Evolutionary conservation across 2,329 filamentous ascomycete species (phyloP), one percentile per base, ranked within the genome.

Genomic region (Talaromyces verruculosus): DNA sequence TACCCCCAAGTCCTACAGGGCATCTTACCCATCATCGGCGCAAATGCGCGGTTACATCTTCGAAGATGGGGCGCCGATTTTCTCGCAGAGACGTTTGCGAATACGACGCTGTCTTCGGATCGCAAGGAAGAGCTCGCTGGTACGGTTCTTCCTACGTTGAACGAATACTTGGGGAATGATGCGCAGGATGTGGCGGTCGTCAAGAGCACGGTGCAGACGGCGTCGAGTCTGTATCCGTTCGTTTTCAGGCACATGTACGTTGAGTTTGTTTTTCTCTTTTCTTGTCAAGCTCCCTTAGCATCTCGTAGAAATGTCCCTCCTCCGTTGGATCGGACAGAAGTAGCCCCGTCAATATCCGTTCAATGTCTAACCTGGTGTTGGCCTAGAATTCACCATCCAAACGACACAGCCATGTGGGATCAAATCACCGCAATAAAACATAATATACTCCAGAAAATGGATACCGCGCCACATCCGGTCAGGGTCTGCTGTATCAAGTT

Each of bases 401-500:
- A 91, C 80, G 92, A 98, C 75, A 84, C 83, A 47, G 84, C 89
- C 66, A 88, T 90, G 55, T 99, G 95, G 95, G 90, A 95, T 75
- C 88, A 89, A 69, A 96, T 98, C 87, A 85, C 88, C 63, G 86
- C 88, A 11, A 94, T 98, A 79, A 99, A 99, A 82, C 88, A 91
- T 64, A 91, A 89, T 72, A 95, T 99, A 71, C 79, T 99, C 67
- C 88, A 87, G 67, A 88, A 95, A 73, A 97, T 96, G 94, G 94
- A 97, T 72, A 86, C 84, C 51, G 89, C 91, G 19, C 82, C 87
- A 15, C 85, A 89, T 13, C 90, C 92, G 2, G 87, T 98, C 69
- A 89, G 89, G 72, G 89, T 98, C 77, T 96, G 93, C 83, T 98
- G 95, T 81, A 90, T 98, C 84, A 99, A 99, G 79, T 99, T 99